These are phyloP conservation scores for Colletotrichum sp. DNA, from an alignment of 2,329 filamentous ascomycete genomes.

Conservation along the genomic window DNA sequence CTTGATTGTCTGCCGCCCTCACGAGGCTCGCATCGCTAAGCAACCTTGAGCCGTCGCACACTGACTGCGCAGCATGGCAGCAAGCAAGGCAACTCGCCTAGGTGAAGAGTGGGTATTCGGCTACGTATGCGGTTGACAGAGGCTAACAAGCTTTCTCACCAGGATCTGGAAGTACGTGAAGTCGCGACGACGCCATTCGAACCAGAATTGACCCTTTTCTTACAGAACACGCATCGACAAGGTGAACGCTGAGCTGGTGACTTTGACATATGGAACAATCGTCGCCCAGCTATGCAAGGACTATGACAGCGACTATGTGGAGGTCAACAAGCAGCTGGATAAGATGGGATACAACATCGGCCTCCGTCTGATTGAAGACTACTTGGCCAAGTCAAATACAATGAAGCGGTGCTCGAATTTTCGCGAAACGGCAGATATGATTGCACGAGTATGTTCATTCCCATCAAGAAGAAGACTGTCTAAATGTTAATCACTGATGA, in stretches of 20 bases:
- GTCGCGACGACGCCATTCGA: neutral
- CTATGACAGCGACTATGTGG: conserved; percentile 89
- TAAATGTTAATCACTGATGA: conserved; percentile 22
- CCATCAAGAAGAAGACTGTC: neutral
- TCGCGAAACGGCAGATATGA: conserved; percentile 94
- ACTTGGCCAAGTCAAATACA: conserved; percentile 92
- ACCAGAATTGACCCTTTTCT: conserved; percentile 26
- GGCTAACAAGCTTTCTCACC: conserved; percentile 19
- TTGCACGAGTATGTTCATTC: conserved; percentile 73
- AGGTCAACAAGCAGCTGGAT: conserved; percentile 97
- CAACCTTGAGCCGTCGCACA: neutral
- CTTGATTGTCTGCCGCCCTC: neutral
- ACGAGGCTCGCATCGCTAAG: neutral
- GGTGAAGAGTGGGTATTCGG: conserved; percentile 63
- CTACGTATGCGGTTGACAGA: neutral
- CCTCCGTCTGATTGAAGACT: conserved; percentile 94
- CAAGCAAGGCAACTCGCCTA: conserved; percentile 64
- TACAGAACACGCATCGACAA: conserved; percentile 91
- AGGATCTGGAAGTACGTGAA: conserved; percentile 89
- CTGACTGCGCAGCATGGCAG: conserved; percentile 51
- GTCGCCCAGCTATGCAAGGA: conserved; percentile 97
- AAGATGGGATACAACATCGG: conserved; percentile 99
- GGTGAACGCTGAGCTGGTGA: conserved; percentile 96
- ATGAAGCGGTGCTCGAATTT: conserved; percentile 91
- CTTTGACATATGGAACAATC: conserved; percentile 96